Evolutionary conservation across 2,329 filamentous ascomycete species (phyloP).

Genomic region (Blastomyces percursus): DNA sequence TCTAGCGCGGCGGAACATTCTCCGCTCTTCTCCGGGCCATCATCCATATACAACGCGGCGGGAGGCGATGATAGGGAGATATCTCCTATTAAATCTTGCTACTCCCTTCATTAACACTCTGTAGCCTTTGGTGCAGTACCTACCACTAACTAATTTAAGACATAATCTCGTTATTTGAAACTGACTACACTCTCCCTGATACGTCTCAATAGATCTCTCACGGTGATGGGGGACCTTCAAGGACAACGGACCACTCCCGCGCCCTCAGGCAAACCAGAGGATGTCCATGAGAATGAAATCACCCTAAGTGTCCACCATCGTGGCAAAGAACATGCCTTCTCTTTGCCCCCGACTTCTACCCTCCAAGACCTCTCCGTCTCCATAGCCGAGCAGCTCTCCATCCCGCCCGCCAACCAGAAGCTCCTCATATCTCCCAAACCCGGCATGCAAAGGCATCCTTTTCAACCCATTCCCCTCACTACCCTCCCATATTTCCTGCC

Average conservation of each 20-base stretch:
- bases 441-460: constrained; percentile 37
- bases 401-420: constrained; percentile 35
- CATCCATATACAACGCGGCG: neutral
- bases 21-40: neutral
- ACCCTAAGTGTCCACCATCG: constrained; percentile 46
- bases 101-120: neutral
- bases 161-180: neutral
- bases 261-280: neutral
- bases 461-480: constrained; percentile 27
- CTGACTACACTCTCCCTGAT: neutral
- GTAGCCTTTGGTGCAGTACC: neutral
- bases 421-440: constrained; percentile 38
- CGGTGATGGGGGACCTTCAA: neutral
- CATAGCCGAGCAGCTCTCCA: constrained; percentile 27
- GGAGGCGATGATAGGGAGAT: neutral
- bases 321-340: constrained; percentile 39
- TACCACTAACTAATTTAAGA: neutral
- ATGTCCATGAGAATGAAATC: constrained; percentile 14
- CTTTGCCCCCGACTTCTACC: constrained; percentile 41
- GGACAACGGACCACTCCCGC: neutral
- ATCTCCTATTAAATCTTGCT: neutral
- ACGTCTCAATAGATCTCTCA: neutral
- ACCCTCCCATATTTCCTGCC: constrained; percentile 26
- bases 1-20: constrained; percentile 4
- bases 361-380: constrained; percentile 34